Base-by-base conservation (phyloP, 2,329 filamentous ascomycete species). In the Helicocarpus griseus region DNA sequence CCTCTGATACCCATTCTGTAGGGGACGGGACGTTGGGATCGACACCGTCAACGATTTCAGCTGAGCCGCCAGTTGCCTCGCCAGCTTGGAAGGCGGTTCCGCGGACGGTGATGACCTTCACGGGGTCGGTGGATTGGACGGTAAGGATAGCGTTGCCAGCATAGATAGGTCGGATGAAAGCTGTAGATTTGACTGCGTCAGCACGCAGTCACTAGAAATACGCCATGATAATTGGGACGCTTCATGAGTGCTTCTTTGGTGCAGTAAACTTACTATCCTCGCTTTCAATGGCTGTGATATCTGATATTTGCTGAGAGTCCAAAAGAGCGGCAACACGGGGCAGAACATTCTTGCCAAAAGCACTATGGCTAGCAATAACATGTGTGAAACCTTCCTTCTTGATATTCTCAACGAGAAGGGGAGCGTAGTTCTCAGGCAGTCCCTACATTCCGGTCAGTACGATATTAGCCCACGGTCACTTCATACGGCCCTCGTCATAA, bases 111-210 rank as follows among this genome's bases (percentile, higher is more conserved):
- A 98, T 80, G 50, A 97, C 68, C 73, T 97, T 98, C 68, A 89
- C 81, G 14, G 77, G 67, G 65, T 98, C 93, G 56, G 80, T 81
- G 2, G 89, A 95, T 71, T 97, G 87, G 53, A 98, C 90, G 8
- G 93, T 98, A 33, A 94, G 82, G 64, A 98, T 95, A 45, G 91
- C 93, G 66, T 98, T 98, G 51, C 93, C 93, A 53, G 93, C 93
- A 69, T 98, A 98, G 65, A 98, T 96, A 26, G 93, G 91, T 52
- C 93, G 86, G 51, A 96, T 86, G 64, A 98, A 98, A 11, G 89
- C 79, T 81, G 56, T 36, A 31, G 26, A 49, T 13, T 6, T 17
- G 9, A 19, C 2, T 14, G 9, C 28, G 28, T 44, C 38, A 48
- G 22, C 38, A 31, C 17, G n/a, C n/a, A n/a, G n/a, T n/a, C n/a